A percentile compares a stretch with the other conserved stretches of the same genome.
Conservation (phyloP, 345 rosid species). For the Lumnitzera racemosa region DNA sequence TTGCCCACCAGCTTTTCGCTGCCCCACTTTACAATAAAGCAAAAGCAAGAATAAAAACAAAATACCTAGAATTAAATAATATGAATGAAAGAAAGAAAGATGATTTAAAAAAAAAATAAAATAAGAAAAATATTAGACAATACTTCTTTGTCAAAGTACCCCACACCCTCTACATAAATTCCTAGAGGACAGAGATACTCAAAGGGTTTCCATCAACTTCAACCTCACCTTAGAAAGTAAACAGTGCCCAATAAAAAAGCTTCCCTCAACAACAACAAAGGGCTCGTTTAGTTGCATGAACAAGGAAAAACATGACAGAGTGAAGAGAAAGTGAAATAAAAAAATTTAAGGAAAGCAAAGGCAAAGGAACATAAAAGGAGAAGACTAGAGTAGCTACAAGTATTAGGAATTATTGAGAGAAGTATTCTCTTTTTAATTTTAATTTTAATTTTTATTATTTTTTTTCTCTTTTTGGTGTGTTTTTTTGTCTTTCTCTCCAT, state of each 20-base stretch:
- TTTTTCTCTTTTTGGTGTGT: neutral
- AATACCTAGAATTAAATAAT: slow-evolving; percentile 18
- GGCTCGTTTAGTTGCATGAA: slow-evolving; percentile 36
- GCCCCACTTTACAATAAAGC: slow-evolving; percentile 46
- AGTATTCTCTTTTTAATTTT: neutral
- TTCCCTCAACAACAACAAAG: slow-evolving; percentile 14
- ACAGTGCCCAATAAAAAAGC: slow-evolving; percentile 15
- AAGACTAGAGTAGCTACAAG: neutral
- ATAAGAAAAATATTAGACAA: slow-evolving; percentile 11
- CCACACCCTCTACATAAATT: slow-evolving; percentile 10
- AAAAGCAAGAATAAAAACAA: slow-evolving; percentile 24
- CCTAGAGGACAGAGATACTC: slow-evolving; percentile 10
- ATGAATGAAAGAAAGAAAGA: slow-evolving; percentile 17
- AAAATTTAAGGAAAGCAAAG: no score
- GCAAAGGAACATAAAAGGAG: slow-evolving; percentile 1
- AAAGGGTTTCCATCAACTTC: slow-evolving; percentile 7
- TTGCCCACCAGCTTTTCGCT: slow-evolving; percentile 32
- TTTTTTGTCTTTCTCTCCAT: neutral
- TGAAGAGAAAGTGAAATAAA: slow-evolving; percentile 19
- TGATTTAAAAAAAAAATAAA: slow-evolving; percentile 14
- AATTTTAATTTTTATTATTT: no score
- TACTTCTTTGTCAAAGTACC: slow-evolving; percentile 6
- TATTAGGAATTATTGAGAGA: neutral
- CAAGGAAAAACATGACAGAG: slow-evolving; percentile 36
- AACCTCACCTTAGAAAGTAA: slow-evolving; percentile 33